Evolutionary conservation across 176 grass and related monocot species (phyloP), one percentile per base, ranked within the genome.

Genomic region (Musa acuminata): DNA sequence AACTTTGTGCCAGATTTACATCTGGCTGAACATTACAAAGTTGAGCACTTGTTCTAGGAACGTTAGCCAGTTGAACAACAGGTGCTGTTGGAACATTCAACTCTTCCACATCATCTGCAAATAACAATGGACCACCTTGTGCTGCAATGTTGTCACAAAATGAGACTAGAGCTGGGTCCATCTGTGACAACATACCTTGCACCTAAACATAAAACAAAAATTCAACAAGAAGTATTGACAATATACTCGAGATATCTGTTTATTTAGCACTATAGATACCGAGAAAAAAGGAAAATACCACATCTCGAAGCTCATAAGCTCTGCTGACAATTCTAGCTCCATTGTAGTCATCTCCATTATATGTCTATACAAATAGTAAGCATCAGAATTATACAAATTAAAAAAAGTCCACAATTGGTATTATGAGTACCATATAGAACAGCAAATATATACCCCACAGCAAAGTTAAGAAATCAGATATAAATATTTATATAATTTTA

Each of bases 111-210:
- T 89, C 90, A 83, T 83, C 88, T 52, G 60, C 77, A 17, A 83
- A 82, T 53, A 82, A 83, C 59, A 83, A 27, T 17, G 91, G 88
- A 0, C 91, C 88, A 22, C 91, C 96, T 54, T 95, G 96, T 65
- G 75, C 83, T 58, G 91, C 84, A 80, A 99, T 99, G 82, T 95
- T 89, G 62, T 95, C 88, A 81, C 96, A 99, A 49, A 89, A 95
- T 71, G 96, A 95, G 29, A 87, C 83, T 81, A 99, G 73, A 76
- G 88, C 80, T 75, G 96, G 96, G 73, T 99, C 96, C 83, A 99
- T 99, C 75, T 99, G 96, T 64, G 96, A 91, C 79, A 99, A 82
- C 96, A 99, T 99, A 64, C 91, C 88, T 86, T 89, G 82, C 65
- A 92, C 96, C 96, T 99, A 74, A 77, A 76, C 74, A 27, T 74